Evolutionary conservation across 2,329 filamentous ascomycete species (phyloP), one percentile per base, ranked within the genome.

Genomic region (Gaeumannomyces tritici): DNA sequence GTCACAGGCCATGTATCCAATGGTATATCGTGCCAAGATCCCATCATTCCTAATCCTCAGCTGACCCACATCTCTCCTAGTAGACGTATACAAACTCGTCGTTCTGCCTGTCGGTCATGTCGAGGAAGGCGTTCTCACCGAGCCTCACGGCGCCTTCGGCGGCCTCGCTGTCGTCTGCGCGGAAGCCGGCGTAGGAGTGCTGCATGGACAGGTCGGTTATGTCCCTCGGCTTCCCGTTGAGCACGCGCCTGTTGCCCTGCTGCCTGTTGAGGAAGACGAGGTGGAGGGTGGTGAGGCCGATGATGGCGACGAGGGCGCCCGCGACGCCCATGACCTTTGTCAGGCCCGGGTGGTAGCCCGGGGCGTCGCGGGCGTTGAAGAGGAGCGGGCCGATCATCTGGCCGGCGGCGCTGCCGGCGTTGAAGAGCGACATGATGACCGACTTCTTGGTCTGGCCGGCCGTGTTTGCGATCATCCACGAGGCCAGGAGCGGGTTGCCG

Each of bases 401-500:
- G 3, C 87, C 87, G 0, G 81, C 79, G 0, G 84, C 81, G 2
- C 80, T 79, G 0, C 83, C 86, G 1, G 83, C 85, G 66, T 87
- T 86, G 75, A 83, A 89, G 0, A 88, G 73, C 0, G 82, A 83
- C 79, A 88, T 85, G 54, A 85, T 79, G 59, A 83, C 77, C 0
- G 84, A 85, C 69, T 87, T 87, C 73, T 90, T 71, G 42, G 69
- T 71, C 57, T 27, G 35, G 18, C 87, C 88, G 0, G 79, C 87
- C 0, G 85, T 89, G 70, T 90, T 90, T 9, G 82, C 84, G 7
- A 89, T 80, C 63, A 89, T 85, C 87, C 87, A 90, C 0, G 83
- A 80, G 0, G 89, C 83, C 29, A 88, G 82, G 12, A 90, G 75
- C 0, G 86, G 86, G 67, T 87, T 88, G 1, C 81, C 83, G 1